Evolutionary conservation across 108 stramenopile species (phyloP), one percentile per base, ranked within the genome.

Genomic region (Cyclotella atomus): DNA sequence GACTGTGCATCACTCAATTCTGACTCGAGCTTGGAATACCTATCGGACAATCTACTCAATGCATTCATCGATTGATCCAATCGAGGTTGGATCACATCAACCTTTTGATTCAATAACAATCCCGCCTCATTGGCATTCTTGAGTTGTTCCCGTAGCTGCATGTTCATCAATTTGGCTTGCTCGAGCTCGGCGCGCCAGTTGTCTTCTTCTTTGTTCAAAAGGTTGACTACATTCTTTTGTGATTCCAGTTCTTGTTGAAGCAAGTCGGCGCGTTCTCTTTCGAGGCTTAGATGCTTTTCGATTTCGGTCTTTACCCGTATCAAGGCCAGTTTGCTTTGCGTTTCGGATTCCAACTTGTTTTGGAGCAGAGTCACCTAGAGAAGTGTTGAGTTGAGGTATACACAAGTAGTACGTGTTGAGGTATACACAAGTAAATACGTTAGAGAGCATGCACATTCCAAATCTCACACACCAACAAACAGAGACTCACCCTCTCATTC

Each of bases 231-330:
- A n/a, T 70, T 45, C 19, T 69, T 30, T 21, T 69, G 60, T 20
- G 65, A 60, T 32, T 76, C 50, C 0, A 76, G 28, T 38, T 77
- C 64, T 20, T 49, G 63, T 27, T 77, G 69, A 20, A 77, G 68
- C 43, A 77, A 59, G 30, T 77, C 64, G 3, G 60, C 64, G 4
- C 69, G 49, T 38, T 70, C 76, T 15, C 56, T 24, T 49, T 77
- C 76, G 16, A 77, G 50, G 20, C 63, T 52, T 20, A 77, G 33
- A 57, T 65, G 62, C 41, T 77, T 52, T 30, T 77, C 63, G 32
- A 77, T 57, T 52, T 77, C 76, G 23, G 49, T 38, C 29, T 65
- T 46, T 6, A 59, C 38, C 49, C 57, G 21, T 21, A 41, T 52
- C 19, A 76, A 17, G 14, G 28, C 36, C 4, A 38, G 4, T 24